Evolutionary conservation across 2,329 filamentous ascomycete genomes (phyloP), one percentile per base, ranked within the genome.

Genomic region (Fusarium goolgardi): DNA sequence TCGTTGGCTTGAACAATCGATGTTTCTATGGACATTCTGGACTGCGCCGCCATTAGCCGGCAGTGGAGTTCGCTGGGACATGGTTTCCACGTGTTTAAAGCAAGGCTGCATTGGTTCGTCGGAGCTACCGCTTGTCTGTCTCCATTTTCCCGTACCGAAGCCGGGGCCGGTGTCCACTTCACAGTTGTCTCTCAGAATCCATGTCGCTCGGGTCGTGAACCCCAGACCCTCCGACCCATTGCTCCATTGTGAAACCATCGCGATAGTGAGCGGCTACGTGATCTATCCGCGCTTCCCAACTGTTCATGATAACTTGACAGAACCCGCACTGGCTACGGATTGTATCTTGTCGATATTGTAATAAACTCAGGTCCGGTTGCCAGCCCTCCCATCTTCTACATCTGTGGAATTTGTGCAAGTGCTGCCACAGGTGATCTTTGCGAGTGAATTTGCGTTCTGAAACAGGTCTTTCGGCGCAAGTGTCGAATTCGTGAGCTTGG

Each of bases 301-400:
- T 75, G 3, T 67, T 63, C 64, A 75, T 65, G 6, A 35, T 41
- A 2, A 63, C 51, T 20, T 71, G 65, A 52, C 76, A 77, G 52
- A 77, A 77, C 6, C 75, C 76, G 53, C 76, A 77, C 18, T 65
- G 69, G 39, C 75, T 77, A 18, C 67, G 55, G 6, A 76, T 41
- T 2, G 45, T 56, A 32, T 75, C 75, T 46, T 78, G 71, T 12
- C 72, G 66, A 55, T 75, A 73, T 40, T 75, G 76, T 7, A 80
- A 68, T 41, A 78, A 59, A 31, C 72, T 71, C 27, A 81, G 65
- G 32, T 81, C 75, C 3, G 76, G 79, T 75, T 65, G 86, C 84
- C 85, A 88, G 77, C 80, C 79, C 6, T 74, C 80, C 81, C 68
- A 82, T 67, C 56, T 81, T 75, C 83, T 84, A 65, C 80, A 82